Evolutionary conservation across 495 filamentous ascomycete genomes (phyloP).

Genomic region (Penicillium soppii): DNA sequence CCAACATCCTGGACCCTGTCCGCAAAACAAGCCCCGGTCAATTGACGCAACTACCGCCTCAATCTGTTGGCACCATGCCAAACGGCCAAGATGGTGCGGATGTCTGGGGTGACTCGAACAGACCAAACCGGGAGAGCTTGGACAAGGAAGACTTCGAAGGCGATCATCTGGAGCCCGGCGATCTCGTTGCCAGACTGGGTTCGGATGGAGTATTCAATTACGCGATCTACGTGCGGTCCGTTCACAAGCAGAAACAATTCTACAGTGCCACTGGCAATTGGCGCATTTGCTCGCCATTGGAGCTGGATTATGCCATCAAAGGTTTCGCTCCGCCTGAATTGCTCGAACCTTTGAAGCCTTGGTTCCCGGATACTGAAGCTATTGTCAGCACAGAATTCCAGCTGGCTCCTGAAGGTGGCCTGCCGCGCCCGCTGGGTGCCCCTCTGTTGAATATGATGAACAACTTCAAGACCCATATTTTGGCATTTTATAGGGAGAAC

Average conservation of each 20-base stretch:
- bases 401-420: constrained; percentile 39
- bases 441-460: constrained; percentile 33
- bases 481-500: constrained; percentile 45
- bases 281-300: constrained; percentile 50
- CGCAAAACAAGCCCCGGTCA: constrained; percentile 22
- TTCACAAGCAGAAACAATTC: constrained; percentile 65
- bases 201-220: constrained; percentile 48
- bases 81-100: constrained; percentile 40
- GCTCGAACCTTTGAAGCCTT: constrained; percentile 58
- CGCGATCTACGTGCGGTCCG: constrained; percentile 67
- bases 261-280: constrained; percentile 73
- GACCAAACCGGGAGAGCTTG: constrained; percentile 28
- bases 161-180: constrained; percentile 62
- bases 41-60: background rate
- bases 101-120: constrained; percentile 26
- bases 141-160: constrained; percentile 38
- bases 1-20: constrained; percentile 37
- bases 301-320: constrained; percentile 62
- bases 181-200: constrained; percentile 62
- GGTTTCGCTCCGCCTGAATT: constrained; percentile 58
- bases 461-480: constrained; percentile 27
- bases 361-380: constrained; percentile 54
- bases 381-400: constrained; percentile 43
- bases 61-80: constrained; percentile 36
- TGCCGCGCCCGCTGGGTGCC: constrained; percentile 39